Percentiles rank a stretch among this genome's conserved stretches.
These are phyloP conservation scores for Rhynchospora pubera DNA, from an alignment of 176 grass and related monocot genomes.

Conservation along the genomic window DNA sequence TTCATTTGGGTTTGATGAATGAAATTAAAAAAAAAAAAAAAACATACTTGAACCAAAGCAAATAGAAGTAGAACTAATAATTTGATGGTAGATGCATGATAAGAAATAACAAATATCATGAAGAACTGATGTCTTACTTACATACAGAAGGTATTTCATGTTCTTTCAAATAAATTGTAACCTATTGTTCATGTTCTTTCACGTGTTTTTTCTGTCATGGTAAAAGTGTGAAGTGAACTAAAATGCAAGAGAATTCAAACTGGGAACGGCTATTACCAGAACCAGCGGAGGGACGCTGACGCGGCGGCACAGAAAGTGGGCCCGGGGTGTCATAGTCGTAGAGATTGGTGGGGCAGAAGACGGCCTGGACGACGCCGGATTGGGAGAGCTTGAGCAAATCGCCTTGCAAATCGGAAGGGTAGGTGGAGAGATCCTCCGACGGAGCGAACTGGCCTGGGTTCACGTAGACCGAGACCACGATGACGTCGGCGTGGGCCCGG, in stretches of 20 bases:
- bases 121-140: background rate
- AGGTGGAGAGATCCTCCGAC: conserved; percentile 57
- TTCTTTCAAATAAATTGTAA: background rate
- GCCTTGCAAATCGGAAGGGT: conserved; percentile 57
- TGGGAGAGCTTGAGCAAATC: conserved; percentile 66
- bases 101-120: background rate
- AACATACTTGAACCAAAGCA: background rate
- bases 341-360: conserved; percentile 59
- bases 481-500: conserved; percentile 30
- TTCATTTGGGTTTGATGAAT: background rate
- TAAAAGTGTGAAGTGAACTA: background rate
- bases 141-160: background rate
- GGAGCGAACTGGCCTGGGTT: conserved; percentile 83
- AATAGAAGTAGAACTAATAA: background rate
- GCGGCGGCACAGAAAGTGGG: background rate
- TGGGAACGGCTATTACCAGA: conserved; percentile 17
- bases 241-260: background rate
- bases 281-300: conserved; percentile 2
- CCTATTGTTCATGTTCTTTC: background rate
- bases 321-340: conserved; percentile 32
- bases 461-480: conserved; percentile 82
- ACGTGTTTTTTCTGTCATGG: background rate
- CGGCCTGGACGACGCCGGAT: conserved; percentile 41
- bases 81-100: background rate
- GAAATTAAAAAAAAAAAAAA: background rate